These are phyloP conservation scores for Trifolium fragiferum DNA, from an alignment of 306 rosid genomes.

Conservation along the genomic window DNA sequence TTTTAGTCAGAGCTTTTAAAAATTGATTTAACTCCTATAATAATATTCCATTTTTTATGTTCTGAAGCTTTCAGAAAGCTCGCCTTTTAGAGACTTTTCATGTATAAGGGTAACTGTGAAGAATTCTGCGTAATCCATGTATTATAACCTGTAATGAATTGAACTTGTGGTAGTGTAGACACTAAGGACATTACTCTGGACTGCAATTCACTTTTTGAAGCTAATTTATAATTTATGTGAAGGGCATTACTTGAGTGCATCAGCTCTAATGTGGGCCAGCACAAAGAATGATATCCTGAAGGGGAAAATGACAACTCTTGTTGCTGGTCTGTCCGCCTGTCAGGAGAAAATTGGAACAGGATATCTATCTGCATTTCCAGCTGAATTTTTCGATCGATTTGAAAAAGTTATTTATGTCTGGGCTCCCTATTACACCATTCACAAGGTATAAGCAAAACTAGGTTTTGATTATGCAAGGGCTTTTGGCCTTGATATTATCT, in stretches of 20 bases:
- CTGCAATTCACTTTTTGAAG: constrained; percentile 34
- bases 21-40: neutral
- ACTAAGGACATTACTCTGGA: constrained; percentile 15
- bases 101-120: neutral
- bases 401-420: constrained; percentile 67
- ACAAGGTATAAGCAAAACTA: constrained; percentile 67
- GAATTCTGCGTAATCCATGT: constrained; percentile 13
- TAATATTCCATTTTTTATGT: neutral
- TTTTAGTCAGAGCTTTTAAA: neutral
- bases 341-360: constrained; percentile 78
- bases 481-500: constrained; percentile 25
- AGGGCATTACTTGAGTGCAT: constrained; percentile 96
- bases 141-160: constrained; percentile 8
- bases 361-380: constrained; percentile 92
- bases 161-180: neutral
- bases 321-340: constrained; percentile 63
- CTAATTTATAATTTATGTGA: constrained; percentile 41
- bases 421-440: constrained; percentile 98
- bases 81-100: neutral
- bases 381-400: constrained; percentile 69
- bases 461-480: constrained; percentile 17
- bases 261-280: constrained; percentile 91
- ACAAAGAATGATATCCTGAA: constrained; percentile 61
- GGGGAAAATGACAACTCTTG: constrained; percentile 66
- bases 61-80: constrained; percentile 15